These are phyloP conservation scores for Colletotrichum euphorbiae DNA, from an alignment of 2,329 filamentous ascomycete genomes.

Conservation along the genomic window DNA sequence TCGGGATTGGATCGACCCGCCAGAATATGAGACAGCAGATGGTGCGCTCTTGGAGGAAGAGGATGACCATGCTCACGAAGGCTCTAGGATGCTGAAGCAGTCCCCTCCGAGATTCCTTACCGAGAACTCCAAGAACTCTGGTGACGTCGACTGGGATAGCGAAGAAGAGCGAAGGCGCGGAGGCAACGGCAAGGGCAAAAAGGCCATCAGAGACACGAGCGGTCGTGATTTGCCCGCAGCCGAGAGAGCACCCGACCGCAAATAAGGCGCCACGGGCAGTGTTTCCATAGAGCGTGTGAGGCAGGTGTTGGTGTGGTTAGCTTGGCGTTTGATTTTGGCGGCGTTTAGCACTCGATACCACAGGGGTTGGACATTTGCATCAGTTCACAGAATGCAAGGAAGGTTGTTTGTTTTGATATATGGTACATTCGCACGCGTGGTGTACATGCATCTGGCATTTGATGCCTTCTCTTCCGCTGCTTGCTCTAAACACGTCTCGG, in stretches of 20 bases:
- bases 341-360: slow-evolving; percentile 40
- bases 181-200: slow-evolving; percentile 57
- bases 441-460: slow-evolving; percentile 46
- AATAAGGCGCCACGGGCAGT: neutral
- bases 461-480: neutral
- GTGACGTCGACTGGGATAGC: slow-evolving; percentile 56
- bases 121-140: slow-evolving; percentile 43
- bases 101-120: slow-evolving; percentile 43
- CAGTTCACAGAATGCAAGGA: slow-evolving; percentile 28
- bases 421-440: slow-evolving; percentile 51
- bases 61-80: slow-evolving; percentile 64
- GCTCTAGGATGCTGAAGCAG: slow-evolving; percentile 67
- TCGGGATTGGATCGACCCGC: slow-evolving; percentile 82
- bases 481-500: slow-evolving; percentile 76
- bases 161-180: slow-evolving; percentile 58
- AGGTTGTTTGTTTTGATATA: slow-evolving; percentile 43
- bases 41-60: slow-evolving; percentile 73
- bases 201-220: slow-evolving; percentile 60
- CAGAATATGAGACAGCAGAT: slow-evolving; percentile 79
- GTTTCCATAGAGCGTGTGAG: neutral
- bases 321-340: slow-evolving; percentile 28
- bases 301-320: slow-evolving; percentile 13
- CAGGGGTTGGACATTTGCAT: slow-evolving; percentile 35
- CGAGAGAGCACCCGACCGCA: slow-evolving; percentile 59
- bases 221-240: slow-evolving; percentile 64